Evolutionary conservation across 2,329 filamentous ascomycete genomes (phyloP).

Genomic region (Amauroascus niger): DNA sequence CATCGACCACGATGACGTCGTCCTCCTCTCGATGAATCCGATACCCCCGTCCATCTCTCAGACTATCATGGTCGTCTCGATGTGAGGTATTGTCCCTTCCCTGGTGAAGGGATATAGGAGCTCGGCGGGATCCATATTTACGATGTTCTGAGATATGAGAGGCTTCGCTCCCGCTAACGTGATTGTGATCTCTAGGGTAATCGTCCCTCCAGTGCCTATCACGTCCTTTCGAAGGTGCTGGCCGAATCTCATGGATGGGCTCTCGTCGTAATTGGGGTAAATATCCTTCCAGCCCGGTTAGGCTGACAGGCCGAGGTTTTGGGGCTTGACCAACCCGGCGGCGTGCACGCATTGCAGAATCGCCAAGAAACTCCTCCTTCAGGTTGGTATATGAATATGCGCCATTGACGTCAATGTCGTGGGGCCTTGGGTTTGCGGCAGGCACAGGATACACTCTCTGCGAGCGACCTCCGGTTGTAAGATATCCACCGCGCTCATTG

Average conservation of each 20-base stretch:
- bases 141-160: slow-evolving; percentile 31
- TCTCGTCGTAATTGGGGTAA: slow-evolving; percentile 24
- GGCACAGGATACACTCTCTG: slow-evolving; percentile 13
- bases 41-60: slow-evolving; percentile 30
- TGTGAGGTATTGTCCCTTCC: slow-evolving; percentile 38
- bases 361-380: slow-evolving; percentile 38
- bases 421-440: slow-evolving; percentile 16
- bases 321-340: slow-evolving; percentile 23
- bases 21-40: slow-evolving; percentile 10
- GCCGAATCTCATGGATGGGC: slow-evolving; percentile 28
- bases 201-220: slow-evolving; percentile 23
- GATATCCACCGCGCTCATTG: slow-evolving; percentile 22
- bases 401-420: slow-evolving; percentile 35
- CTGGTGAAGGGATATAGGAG: slow-evolving; percentile 41
- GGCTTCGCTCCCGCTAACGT: slow-evolving; percentile 16
- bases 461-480: slow-evolving; percentile 19
- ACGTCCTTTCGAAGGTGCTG: slow-evolving; percentile 31
- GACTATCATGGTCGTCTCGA: slow-evolving; percentile 38
- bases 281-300: slow-evolving; percentile 31
- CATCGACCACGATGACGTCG: slow-evolving; percentile 9
- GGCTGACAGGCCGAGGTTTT: slow-evolving; percentile 31
- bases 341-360: slow-evolving; percentile 23
- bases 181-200: slow-evolving; percentile 14
- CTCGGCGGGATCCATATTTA: slow-evolving; percentile 34
- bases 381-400: slow-evolving; percentile 42